Evolutionary conservation across 345 rosid species (phyloP), one percentile per base, ranked within the genome.

Genomic region (Populus tremula): DNA sequence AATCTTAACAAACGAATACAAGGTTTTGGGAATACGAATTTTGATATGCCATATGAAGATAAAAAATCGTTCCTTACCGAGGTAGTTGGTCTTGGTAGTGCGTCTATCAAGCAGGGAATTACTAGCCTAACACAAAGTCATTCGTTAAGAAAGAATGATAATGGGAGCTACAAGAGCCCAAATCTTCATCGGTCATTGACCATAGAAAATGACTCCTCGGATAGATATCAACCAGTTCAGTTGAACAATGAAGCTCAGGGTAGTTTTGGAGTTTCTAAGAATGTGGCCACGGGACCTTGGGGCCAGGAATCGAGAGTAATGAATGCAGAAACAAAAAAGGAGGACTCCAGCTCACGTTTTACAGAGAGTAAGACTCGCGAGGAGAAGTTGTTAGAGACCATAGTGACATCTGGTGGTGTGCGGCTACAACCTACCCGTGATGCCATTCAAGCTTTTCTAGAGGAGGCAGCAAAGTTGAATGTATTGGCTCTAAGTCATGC

Each of bases 371-470:
- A 92, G 88, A 89, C 95, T 74, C 92, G 87, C 70, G 98, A 96
- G 77, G 99, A 91, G 78, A 89, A 89, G 78, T 85, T 96, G 80
- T 81, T 96, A 89, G 99, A 94, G 84, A 92, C 97, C 63, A 84
- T 96, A 82, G 97, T 94, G 56, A 94, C 97, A 79, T 85, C 93
- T 59, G 97, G 99, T 59, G 98, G 98, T 77, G 94, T 96, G 72
- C 97, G 99, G 25, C 81, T 96, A 71, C 97, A 96, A 82, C 98
- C 99, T 59, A 92, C 99, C 77, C 90, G 97, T 68, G 99, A 96
- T 88, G 93, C 97, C 38, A 83, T 94, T 82, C 95, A 90, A 76
- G 87, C 84, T 79, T 91, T 96, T 81, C 92, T 96, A 31, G 71
- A 76, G 71, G 98, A 92, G 89, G 99, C 97, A 81, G 90, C 90